These are phyloP conservation scores for Platanus orientalis DNA, from an alignment of 164 flowering plant genomes.

Conservation along the genomic window DNA sequence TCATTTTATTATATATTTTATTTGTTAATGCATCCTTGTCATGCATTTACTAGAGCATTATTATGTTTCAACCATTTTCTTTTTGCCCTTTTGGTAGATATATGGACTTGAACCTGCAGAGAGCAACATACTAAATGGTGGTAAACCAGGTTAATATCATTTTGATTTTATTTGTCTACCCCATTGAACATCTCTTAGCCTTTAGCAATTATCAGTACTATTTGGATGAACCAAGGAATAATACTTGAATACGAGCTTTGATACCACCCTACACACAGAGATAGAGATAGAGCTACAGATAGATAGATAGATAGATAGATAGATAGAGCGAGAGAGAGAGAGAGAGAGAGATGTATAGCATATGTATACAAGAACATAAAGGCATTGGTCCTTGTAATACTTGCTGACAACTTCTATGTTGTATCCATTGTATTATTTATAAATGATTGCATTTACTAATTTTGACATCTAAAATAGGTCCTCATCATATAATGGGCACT, in stretches of 20 bases:
- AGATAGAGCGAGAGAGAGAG: too few species aligned
- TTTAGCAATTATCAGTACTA: too few species aligned
- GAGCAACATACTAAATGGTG: conserved; percentile 84
- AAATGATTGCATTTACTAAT: background rate
- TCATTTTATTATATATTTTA: background rate
- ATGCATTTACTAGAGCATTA: background rate
- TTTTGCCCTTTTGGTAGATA: conserved; percentile 33
- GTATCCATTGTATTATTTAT: background rate
- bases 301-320: too few species aligned
- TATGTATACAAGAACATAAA: too few species aligned
- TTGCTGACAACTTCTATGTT: conserved; percentile 44
- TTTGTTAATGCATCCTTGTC: background rate
- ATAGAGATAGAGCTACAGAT: too few species aligned
- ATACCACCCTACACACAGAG: too few species aligned
- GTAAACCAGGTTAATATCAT: conserved; percentile 72
- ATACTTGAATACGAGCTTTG: too few species aligned
- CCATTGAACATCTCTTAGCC: background rate
- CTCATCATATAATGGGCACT: conserved; percentile 87
- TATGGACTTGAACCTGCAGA: conserved; percentile 96
- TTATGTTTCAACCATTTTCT: background rate
- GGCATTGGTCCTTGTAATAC: too few species aligned
- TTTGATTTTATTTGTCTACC: background rate
- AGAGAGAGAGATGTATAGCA: too few species aligned
- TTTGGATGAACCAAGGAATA: too few species aligned
- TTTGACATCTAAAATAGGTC: conserved; percentile 43